phyloP scores from a whole-genome alignment of 2,329 filamentous ascomycete genomes.

The Fusarium citri region DNA sequence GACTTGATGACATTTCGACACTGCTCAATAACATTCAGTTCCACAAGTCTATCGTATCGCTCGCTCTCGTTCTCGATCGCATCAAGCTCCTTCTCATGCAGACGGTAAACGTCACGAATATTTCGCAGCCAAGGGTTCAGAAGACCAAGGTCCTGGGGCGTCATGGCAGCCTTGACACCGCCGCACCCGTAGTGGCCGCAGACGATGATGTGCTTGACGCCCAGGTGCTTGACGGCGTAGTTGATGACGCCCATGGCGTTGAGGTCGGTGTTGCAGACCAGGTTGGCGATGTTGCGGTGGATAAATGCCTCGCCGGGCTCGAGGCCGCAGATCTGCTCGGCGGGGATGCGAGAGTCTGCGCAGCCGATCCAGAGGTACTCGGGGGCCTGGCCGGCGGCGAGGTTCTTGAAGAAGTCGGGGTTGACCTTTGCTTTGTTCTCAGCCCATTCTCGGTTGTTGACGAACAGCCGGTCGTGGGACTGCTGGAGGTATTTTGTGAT shows the following conservation, averaged over 20 bases:
- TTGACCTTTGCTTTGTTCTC: constrained; percentile 67
- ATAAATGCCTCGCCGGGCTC: constrained; percentile 93
- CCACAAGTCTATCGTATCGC: constrained; percentile 78
- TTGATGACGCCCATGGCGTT: constrained; percentile 85
- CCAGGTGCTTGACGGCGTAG: constrained; percentile 83
- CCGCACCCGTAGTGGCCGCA: constrained; percentile 85
- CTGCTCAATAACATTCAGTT: constrained; percentile 85
- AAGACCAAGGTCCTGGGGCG: constrained; percentile 75
- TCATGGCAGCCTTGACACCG: constrained; percentile 80
- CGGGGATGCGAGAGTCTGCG: constrained; percentile 90
- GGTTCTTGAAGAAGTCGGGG: constrained; percentile 73
- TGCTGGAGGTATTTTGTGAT: constrained; percentile 68
- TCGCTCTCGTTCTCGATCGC: constrained; percentile 67
- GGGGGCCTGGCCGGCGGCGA: constrained; percentile 73
- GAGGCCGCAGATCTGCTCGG: constrained; percentile 85
- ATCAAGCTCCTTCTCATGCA: constrained; percentile 78
- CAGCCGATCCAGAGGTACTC: constrained; percentile 91
- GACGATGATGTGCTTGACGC: constrained; percentile 84
- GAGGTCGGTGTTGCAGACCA: constrained; percentile 83
- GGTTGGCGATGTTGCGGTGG: constrained; percentile 94
- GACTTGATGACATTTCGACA: constrained; percentile 84
- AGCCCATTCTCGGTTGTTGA: constrained; percentile 76
- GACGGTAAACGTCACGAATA: constrained; percentile 78
- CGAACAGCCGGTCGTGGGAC: constrained; percentile 75
- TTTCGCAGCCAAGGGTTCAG: constrained; percentile 81